Evolutionary conservation across 2,329 filamentous ascomycete species (phyloP), one percentile per base, ranked within the genome.

Genomic region (Zymoseptoria tritici): DNA sequence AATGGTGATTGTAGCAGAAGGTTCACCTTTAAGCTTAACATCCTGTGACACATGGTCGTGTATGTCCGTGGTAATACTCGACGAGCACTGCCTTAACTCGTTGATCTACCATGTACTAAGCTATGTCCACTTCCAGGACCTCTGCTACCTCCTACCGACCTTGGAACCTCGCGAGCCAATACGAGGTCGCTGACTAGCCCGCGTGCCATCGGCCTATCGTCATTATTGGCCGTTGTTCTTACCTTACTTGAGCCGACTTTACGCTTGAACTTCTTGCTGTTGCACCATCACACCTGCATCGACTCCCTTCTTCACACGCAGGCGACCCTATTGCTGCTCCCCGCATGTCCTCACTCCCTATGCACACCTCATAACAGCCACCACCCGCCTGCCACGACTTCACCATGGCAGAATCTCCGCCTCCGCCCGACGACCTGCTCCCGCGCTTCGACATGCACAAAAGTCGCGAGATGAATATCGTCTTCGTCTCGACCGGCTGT

Each of bases 401-500:
- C 49, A 49, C 9, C 53, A 46, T 51, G 56, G 22, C 16, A 53
- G 20, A n/a, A 26, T 54, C 49, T 16, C 22, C 24, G 52, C 61
- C 29, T 26, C 46, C 51, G 49, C 55, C 57, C 42, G 42, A 54
- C 54, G 57, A 59, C 22, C 26, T 57, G 21, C 50, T 50, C 24
- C 49, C 20, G 20, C 57, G 42, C 54, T 56, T 55, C 49, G 56
- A 62, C 49, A 62, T 62, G 57, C 52, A 58, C 46, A 53, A 36
- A 55, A 62, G 26, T n/a, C 63, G 65, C 51, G 59, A 69, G 56
- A 67, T 73, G 56, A 71, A 73, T 50, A 66, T 74, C 19, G 57
- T 74, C 49, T 72, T 74, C 58, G 71, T 69, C n/a, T 74, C 71
- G 19, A 65, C 67, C 6, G 72, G 71, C 50, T 73, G 71, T 56